Evolutionary conservation across 1,284 basidiomycete genomes (phyloP).

Genomic region (Meripilus lineatus): DNA sequence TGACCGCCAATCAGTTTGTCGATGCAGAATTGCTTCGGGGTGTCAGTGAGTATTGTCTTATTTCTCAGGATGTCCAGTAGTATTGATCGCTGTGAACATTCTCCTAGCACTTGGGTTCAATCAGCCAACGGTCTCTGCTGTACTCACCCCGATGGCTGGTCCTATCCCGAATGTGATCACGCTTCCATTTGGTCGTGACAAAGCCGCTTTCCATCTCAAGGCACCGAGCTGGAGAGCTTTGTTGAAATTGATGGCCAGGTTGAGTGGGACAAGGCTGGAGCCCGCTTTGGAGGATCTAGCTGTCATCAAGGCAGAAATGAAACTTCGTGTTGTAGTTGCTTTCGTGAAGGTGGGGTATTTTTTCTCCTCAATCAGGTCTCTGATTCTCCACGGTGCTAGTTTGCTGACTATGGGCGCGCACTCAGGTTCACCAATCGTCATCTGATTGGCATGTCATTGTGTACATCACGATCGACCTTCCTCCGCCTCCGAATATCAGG

Average conservation of each 20-base stretch:
- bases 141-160: conserved; percentile 41
- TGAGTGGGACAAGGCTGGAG: conserved; percentile 65
- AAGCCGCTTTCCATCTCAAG: conserved; percentile 66
- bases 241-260: conserved; percentile 64
- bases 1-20: conserved; percentile 52
- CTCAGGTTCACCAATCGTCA: conserved; percentile 51
- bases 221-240: conserved; percentile 68
- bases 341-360: conserved; percentile 61
- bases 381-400: not conserved
- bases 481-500: conserved; percentile 44
- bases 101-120: conserved; percentile 58
- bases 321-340: conserved; percentile 67
- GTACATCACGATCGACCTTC: conserved; percentile 71
- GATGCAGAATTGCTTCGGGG: conserved; percentile 57
- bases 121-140: conserved; percentile 48
- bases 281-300: conserved; percentile 64
- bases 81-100: no score
- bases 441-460: conserved; percentile 66
- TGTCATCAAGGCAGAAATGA: conserved; percentile 48
- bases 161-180: conserved; percentile 66
- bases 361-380: not conserved
- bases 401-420: not conserved
- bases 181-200: conserved; percentile 60
- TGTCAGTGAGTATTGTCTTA: conserved; percentile 48
- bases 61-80: no score